Evolutionary conservation across 768 basidiomycete genomes (phyloP).

Genomic region (Mycena haematopus): DNA sequence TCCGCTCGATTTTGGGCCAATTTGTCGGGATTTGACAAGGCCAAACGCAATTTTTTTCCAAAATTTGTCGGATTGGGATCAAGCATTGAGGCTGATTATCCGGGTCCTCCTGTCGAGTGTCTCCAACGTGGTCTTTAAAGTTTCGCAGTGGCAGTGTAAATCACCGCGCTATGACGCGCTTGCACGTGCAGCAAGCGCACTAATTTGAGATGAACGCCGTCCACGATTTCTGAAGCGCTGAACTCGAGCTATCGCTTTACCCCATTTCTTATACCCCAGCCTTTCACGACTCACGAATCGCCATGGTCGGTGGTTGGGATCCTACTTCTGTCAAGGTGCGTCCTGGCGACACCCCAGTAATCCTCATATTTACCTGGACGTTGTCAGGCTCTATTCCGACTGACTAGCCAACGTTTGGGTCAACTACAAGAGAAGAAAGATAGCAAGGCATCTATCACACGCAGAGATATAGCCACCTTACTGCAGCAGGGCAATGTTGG

Average conservation of each 20-base stretch:
- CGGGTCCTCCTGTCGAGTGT: neutral
- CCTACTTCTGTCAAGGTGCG: conserved; percentile 45
- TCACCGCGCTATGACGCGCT: neutral
- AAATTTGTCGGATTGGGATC: no score
- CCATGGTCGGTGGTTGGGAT: conserved; percentile 39
- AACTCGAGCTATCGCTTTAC: neutral
- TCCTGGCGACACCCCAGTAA: neutral
- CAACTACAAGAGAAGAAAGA: conserved; percentile 76
- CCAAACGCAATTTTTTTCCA: no score
- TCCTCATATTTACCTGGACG: conserved; percentile 17
- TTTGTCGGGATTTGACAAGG: no score
- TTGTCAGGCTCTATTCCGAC: conserved; percentile 63
- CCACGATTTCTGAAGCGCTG: neutral
- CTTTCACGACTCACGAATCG: conserved; percentile 22
- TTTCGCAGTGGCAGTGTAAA: neutral
- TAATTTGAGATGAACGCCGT: neutral
- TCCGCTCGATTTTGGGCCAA: no score
- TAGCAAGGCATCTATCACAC: conserved; percentile 63
- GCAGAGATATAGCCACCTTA: conserved; percentile 71
- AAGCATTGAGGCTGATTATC: no score
- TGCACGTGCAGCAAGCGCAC: neutral
- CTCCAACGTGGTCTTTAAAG: neutral
- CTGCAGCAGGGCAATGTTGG: conserved; percentile 65
- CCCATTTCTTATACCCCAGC: conserved; percentile 15
- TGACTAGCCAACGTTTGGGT: conserved; percentile 68